Evolutionary conservation across 2,329 filamentous ascomycete genomes (phyloP).

Genomic region (Fusarium sp.): DNA sequence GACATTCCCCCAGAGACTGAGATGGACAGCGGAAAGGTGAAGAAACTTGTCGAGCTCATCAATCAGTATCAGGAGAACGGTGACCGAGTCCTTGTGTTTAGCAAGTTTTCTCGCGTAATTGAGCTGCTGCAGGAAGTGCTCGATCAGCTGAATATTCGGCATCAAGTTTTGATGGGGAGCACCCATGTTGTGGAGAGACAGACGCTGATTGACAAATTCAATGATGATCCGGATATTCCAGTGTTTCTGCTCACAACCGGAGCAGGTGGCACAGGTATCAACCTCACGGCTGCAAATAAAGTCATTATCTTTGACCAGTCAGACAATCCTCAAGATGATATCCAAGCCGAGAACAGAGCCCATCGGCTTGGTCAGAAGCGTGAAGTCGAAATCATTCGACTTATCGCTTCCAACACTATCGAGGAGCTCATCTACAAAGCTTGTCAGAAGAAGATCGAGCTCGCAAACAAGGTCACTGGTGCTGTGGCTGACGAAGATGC

Average conservation of each 20-base stretch:
- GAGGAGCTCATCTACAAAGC: conserved; percentile 94
- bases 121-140: conserved; percentile 89
- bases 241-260: conserved; percentile 95
- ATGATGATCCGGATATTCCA: conserved; percentile 77
- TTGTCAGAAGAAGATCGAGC: conserved; percentile 90
- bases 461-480: conserved; percentile 72
- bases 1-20: conserved; percentile 64
- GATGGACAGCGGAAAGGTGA: conserved; percentile 82
- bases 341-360: conserved; percentile 97
- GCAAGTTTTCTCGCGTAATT: conserved; percentile 90
- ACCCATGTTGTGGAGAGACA: conserved; percentile 87
- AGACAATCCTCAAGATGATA: conserved; percentile 98
- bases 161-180: conserved; percentile 85
- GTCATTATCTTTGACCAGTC: conserved; percentile 96
- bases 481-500: conserved; percentile 46
- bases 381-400: conserved; percentile 87
- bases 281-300: conserved; percentile 94
- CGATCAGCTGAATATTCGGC: conserved; percentile 74
- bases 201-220: conserved; percentile 87
- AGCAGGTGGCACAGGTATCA: conserved; percentile 96
- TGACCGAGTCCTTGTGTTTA: conserved; percentile 90
- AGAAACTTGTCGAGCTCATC: conserved; percentile 79
- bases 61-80: conserved; percentile 78
- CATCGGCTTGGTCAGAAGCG: conserved; percentile 92
- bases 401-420: conserved; percentile 83